Evolutionary conservation across 306 rosid species (phyloP).

Genomic region (Potentilla sterilis): DNA sequence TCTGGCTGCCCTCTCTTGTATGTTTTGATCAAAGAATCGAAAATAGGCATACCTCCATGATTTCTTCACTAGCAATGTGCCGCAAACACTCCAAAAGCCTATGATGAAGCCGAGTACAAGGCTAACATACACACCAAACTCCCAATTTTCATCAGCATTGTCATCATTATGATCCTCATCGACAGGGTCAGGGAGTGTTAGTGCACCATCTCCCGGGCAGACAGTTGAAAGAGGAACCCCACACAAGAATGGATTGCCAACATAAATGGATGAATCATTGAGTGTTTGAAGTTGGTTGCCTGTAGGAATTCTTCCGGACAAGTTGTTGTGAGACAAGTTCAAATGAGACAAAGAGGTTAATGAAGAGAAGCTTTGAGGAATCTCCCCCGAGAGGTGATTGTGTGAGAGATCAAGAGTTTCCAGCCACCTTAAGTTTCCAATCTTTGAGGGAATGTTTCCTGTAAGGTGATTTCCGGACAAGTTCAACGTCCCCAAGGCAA

Average conservation of each 20-base stretch:
- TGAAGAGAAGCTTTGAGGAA: not conserved
- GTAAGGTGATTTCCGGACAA: not conserved
- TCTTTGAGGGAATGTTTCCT: not conserved
- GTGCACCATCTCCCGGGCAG: not conserved
- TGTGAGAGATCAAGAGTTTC: conserved; percentile 8
- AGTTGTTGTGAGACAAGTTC: not conserved
- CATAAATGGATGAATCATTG: not conserved
- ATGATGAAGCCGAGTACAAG: not conserved
- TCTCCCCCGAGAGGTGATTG: not conserved
- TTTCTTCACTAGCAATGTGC: not conserved
- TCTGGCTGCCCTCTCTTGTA: not conserved
- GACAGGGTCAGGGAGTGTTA: not conserved
- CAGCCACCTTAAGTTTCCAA: not conserved
- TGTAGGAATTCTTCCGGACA: not conserved
- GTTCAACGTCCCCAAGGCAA: not conserved
- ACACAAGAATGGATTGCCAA: not conserved
- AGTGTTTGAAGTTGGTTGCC: not conserved
- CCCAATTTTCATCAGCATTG: no score
- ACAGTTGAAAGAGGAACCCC: not conserved
- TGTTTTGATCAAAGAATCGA: not conserved
- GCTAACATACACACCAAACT: not conserved
- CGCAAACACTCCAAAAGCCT: not conserved
- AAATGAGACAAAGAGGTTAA: not conserved
- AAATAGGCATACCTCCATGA: not conserved
- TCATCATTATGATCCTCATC: not conserved